Base-by-base conservation (phyloP, 1,139 yeast genomes). In the Geotrichum australiense region DNA sequence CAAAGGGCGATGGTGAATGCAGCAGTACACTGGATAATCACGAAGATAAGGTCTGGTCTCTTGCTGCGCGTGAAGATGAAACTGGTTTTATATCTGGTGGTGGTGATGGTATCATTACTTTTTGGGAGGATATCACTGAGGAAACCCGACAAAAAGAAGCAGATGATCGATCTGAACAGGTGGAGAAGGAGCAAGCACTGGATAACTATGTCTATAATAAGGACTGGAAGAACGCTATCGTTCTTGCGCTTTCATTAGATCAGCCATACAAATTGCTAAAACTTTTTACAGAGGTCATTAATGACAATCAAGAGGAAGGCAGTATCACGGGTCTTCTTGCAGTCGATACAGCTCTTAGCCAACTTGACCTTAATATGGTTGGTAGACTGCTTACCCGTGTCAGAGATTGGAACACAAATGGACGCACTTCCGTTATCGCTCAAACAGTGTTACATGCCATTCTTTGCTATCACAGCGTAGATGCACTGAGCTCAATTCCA, bases 391-490 rank as follows among this genome's bases (percentile, higher is more conserved):
- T 91, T 59, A 75, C 74, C 53, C 78, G 94, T 55, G 70, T 87
- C 25, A 75, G 96, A 54, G 95, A 87, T 57, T 91, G 99, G 99
- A 91, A 93, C 61, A 79, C 93, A 40, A 91, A 87, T 59, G 83
- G 86, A 42, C 77, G 79, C 55, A 79, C 85, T 34, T 84, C 85
- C 54, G 78, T 74, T 42, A 73, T 85, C 45, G 84, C 95, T 20
- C 98, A 91, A 60, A 76, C 76, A 43, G 65, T 87, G 27, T 68
- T 91, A 43, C 69, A 75, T 49, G 80, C 84, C 16, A 63, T 89
- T 28, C 63, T 91, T 46, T 65, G 68, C 35, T 69, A 69, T 31
- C 76, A 76, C 52, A 65, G 70, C 20, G 66, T 78, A 14, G 74
- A 75, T 15, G 69, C 70, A 48, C 63, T 89, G 43, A 70, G 74